A percentile compares a stretch with the other conserved stretches of the same genome.
Evolutionary conservation across 192 early-diverging fungal species (phyloP).

Genomic region (Backusella circina): DNA sequence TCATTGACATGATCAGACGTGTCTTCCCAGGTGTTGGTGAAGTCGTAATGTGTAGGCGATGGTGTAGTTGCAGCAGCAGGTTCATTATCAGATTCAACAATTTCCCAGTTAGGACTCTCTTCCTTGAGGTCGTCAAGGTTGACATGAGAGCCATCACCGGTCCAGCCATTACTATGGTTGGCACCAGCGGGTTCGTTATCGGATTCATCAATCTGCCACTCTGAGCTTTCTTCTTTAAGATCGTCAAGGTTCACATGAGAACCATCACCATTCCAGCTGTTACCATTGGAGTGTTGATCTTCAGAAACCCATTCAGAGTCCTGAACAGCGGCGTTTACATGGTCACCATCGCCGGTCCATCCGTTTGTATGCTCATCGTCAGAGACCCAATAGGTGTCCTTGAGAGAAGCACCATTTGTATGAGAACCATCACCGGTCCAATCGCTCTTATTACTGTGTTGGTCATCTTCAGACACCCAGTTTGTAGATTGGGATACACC

Average conservation of each 20-base stretch:
- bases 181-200: not conserved
- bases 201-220: not conserved
- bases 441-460: not conserved
- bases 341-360: not conserved
- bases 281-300: not conserved
- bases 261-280: not conserved
- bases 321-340: not conserved
- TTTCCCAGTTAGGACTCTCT: not conserved
- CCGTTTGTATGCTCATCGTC: not conserved
- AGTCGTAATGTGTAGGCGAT: not conserved
- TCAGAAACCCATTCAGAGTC: not conserved
- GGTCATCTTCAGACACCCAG: conserved; percentile 2
- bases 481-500: not conserved
- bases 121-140: not conserved
- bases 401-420: not conserved
- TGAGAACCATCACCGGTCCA: not conserved
- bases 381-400: not conserved
- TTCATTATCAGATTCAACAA: not conserved
- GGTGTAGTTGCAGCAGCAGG: not conserved
- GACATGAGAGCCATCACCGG: not conserved
- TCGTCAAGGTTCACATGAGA: not conserved
- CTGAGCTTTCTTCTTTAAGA: not conserved
- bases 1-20: not conserved
- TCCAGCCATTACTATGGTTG: not conserved
- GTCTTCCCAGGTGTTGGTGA: too few relatives aligned